Conservation (phyloP, 768 basidiomycete species). For the Lyophyllum semitale region DNA sequence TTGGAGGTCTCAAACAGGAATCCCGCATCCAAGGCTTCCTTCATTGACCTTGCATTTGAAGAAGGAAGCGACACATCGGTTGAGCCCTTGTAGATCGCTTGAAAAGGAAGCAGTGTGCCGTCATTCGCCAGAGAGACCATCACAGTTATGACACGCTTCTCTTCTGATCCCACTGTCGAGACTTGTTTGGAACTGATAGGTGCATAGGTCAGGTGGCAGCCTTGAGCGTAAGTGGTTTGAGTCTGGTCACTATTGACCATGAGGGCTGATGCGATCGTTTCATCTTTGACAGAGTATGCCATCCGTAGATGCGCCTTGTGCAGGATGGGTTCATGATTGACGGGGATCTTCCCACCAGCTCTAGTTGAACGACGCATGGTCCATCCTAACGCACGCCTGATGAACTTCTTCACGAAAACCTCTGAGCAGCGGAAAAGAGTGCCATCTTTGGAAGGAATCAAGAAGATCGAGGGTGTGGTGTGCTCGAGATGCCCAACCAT, state of each 20-base stretch:
- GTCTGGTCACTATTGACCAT: conserved; percentile 40
- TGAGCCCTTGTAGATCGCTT: conserved; percentile 25
- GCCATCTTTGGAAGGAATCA: conserved; percentile 24
- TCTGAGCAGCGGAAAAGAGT: background rate
- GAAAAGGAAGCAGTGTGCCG: conserved; percentile 36
- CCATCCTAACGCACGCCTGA: background rate
- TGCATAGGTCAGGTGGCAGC: conserved; percentile 28
- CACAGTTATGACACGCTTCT: conserved; percentile 44
- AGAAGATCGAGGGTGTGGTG: background rate
- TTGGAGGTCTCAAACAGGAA: too few species aligned
- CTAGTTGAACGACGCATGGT: background rate
- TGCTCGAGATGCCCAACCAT: background rate
- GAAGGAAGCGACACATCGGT: conserved; percentile 24
- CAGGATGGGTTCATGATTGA: background rate
- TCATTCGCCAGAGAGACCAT: conserved; percentile 29
- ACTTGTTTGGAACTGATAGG: conserved; percentile 35
- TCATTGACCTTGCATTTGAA: conserved; percentile 10
- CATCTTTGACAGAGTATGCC: conserved; percentile 11
- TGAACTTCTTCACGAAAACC: background rate
- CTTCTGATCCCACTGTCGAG: conserved; percentile 31
- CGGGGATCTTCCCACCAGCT: background rate
- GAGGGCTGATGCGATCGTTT: conserved; percentile 26
- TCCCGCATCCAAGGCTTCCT: conserved; percentile 16
- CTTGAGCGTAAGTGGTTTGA: conserved; percentile 26
- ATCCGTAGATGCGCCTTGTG: background rate